Conservation (phyloP, 148 eudicot species). For the Dianthus caryophyllus region DNA sequence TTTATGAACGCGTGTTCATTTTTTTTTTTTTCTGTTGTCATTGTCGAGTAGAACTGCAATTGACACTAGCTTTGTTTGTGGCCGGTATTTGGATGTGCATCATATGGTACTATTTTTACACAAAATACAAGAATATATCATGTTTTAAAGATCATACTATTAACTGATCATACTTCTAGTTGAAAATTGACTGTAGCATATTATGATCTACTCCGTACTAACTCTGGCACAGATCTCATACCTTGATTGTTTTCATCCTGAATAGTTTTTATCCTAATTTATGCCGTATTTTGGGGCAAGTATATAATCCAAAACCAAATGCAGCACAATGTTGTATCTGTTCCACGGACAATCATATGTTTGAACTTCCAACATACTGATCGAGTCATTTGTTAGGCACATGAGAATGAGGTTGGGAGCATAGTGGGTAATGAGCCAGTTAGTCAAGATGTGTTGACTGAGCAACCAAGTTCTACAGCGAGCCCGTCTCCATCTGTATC, state of each 20-base stretch:
- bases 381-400: conserved; percentile 21
- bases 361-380: conserved; percentile 3
- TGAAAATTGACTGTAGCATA: not conserved
- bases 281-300: not conserved
- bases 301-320: not conserved
- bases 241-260: not conserved
- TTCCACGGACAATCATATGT: not conserved
- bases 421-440: conserved; percentile 33
- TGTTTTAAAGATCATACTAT: not conserved
- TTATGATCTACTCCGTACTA: no score
- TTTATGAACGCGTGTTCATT: not conserved
- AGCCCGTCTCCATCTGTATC: conserved; percentile 44
- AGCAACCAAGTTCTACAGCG: conserved; percentile 36
- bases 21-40: not conserved
- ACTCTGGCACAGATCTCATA: no score
- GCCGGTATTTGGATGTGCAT: conserved; percentile 6
- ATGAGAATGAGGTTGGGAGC: conserved; percentile 36
- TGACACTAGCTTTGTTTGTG: no score
- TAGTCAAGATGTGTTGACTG: conserved; percentile 32
- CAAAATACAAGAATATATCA: not conserved
- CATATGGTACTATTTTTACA: not conserved
- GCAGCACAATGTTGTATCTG: not conserved
- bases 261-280: not conserved
- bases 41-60: no score
- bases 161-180: not conserved